phyloP scores from a whole-genome alignment of 805 yeast species.

The Ogataea pignaliae region DNA sequence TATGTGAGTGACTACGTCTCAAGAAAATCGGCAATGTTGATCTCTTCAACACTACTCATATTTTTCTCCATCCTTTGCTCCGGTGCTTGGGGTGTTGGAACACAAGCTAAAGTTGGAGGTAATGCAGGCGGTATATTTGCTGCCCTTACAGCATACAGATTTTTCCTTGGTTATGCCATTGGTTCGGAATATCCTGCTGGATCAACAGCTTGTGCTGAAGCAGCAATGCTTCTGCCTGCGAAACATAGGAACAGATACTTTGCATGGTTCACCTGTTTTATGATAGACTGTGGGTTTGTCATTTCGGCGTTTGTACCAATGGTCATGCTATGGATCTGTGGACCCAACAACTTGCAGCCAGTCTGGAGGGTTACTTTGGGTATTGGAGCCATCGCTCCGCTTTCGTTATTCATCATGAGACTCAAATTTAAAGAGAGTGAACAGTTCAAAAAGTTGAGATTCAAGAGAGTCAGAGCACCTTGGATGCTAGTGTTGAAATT shows the following conservation, averaged over 20 bases:
- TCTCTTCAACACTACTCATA: constrained; percentile 70
- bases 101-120: constrained; percentile 33
- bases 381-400: constrained; percentile 84
- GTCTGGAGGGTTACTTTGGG: constrained; percentile 94
- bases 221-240: constrained; percentile 72
- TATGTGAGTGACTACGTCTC: constrained; percentile 73
- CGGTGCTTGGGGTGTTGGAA: constrained; percentile 80
- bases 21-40: constrained; percentile 78
- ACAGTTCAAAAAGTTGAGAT: constrained; percentile 63
- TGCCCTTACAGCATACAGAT: constrained; percentile 81
- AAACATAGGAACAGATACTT: constrained; percentile 87
- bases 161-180: constrained; percentile 84
- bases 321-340: constrained; percentile 80
- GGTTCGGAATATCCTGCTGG: constrained; percentile 97
- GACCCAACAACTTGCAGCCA: constrained; percentile 61
- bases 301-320: constrained; percentile 79
- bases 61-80: constrained; percentile 74
- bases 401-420: constrained; percentile 73
- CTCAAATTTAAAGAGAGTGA: constrained; percentile 70
- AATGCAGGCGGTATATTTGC: constrained; percentile 73
- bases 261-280: constrained; percentile 80
- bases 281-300: constrained; percentile 88
- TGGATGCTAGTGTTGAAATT: constrained; percentile 65
- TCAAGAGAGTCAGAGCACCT: constrained; percentile 63
- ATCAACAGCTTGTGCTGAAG: constrained; percentile 91